Evolutionary conservation across 1,139 yeast genomes (phyloP), one percentile per base, ranked within the genome.

Genomic region (Pichia norvegensis): DNA sequence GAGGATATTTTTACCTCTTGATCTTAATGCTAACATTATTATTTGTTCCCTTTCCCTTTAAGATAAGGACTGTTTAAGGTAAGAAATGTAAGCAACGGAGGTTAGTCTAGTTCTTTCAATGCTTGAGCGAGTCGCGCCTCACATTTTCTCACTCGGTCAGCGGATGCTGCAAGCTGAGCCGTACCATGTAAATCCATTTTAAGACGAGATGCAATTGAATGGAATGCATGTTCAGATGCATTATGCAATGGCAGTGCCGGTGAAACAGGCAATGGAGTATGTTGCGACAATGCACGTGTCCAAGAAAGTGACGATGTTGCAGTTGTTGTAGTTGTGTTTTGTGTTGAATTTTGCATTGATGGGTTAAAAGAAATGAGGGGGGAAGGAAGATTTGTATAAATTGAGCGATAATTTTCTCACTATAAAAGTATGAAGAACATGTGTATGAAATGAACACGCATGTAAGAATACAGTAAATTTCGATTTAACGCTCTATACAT

Each of bases 101-200:
- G n/a, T 7, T 39, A 6, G 19, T 29, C 37, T 8, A 44, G 41
- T 19, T 40, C 46, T n/a, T 16, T 19, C 14, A 22, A 10, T 11
- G 35, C 31, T 33, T 38, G 16, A 35, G 38, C 43, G 5, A 37
- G 29, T 14, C 40, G 31, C 40, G 31, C 20, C 9, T 35, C 16
- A 20, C n/a, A 21, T 19, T 21, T 23, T 29, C 13, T n/a, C 21
- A 29, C 40, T 19, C 7, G 38, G 22, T 35, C 38, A 17, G 25
- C 36, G 13, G 44, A 29, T 19, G 35, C 42, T 23, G 36, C 14
- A 23, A 40, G 38, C 20, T 22, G 33, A 22, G 38, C 42, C 17
- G 42, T 42, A 16, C 44, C 38, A 14, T 38, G 39, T 16, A 44
- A 27, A 31, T 44, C 47, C 31, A 37, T 29, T 14, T 27, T 25